Conservation (phyloP, 2,329 filamentous ascomycete species). For the Neofusicoccum parvum region DNA sequence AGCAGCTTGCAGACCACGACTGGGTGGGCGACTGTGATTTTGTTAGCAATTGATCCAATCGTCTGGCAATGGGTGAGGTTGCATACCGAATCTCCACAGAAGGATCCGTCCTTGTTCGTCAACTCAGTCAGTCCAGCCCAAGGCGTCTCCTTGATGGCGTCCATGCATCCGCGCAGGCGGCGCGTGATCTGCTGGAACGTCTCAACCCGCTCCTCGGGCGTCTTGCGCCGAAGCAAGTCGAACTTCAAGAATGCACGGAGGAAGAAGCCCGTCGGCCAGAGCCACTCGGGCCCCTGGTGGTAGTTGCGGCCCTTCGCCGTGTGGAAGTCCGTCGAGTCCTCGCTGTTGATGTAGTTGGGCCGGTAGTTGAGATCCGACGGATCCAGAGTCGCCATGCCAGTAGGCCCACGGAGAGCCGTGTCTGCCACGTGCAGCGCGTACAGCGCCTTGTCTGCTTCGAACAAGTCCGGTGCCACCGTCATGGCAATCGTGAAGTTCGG, state of each 20-base stretch:
- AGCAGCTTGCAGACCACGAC: slow-evolving; percentile 91
- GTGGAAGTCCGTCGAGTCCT: slow-evolving; percentile 87
- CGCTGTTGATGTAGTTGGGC: slow-evolving; percentile 91
- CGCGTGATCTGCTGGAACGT: slow-evolving; percentile 93
- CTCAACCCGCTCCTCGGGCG: slow-evolving; percentile 71
- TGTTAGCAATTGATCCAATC: slow-evolving; percentile 33
- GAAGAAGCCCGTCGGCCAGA: slow-evolving; percentile 97
- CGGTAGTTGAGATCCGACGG: slow-evolving; percentile 90
- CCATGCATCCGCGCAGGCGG: slow-evolving; percentile 79
- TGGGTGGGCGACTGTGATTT: slow-evolving; percentile 78
- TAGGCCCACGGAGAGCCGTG: slow-evolving; percentile 76
- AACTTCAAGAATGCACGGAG: slow-evolving; percentile 89
- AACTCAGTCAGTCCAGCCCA: slow-evolving; percentile 94
- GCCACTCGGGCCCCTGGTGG: slow-evolving; percentile 96
- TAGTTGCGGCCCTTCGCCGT: slow-evolving; percentile 96
- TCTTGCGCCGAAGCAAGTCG: slow-evolving; percentile 72
- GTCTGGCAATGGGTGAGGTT: slow-evolving; percentile 11
- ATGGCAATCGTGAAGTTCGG: slow-evolving; percentile 95
- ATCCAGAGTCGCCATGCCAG: slow-evolving; percentile 94
- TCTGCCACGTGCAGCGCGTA: slow-evolving; percentile 80
- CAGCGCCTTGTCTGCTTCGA: slow-evolving; percentile 76
- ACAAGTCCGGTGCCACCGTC: slow-evolving; percentile 87
- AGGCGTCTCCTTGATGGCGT: slow-evolving; percentile 73
- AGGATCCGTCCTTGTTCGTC: slow-evolving; percentile 84
- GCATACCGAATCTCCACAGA: slow-evolving; percentile 85